phyloP scores from a whole-genome alignment of 2,329 filamentous ascomycete genomes.

The Fusarium sp. region DNA sequence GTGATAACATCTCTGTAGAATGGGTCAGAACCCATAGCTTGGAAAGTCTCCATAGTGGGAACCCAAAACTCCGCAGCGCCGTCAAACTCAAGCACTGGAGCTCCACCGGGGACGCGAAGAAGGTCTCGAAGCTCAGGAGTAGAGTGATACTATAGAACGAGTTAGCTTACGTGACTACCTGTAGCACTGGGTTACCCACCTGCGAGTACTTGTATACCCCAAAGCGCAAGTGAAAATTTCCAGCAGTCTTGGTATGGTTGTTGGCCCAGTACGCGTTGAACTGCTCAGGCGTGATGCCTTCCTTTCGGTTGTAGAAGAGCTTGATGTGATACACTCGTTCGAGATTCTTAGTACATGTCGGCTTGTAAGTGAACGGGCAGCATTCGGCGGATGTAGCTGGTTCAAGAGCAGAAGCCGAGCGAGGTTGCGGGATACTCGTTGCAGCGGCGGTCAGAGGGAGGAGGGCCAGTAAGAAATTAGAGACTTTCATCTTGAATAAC shows the following conservation, averaged over 20 bases:
- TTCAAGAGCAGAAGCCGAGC: neutral
- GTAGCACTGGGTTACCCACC: rapidly evolving
- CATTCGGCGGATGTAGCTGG: neutral
- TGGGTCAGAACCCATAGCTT: neutral
- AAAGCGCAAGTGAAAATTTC: neutral
- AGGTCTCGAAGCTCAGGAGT: neutral
- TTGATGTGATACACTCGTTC: conserved; percentile 4
- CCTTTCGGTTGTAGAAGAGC: neutral
- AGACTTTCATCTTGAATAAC: neutral
- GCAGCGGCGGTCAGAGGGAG: neutral
- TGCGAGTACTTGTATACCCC: conserved; percentile 6
- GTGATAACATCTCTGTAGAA: neutral
- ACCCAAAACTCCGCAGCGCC: conserved; percentile 9
- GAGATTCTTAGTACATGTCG: conserved; percentile 5
- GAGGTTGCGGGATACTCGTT: neutral
- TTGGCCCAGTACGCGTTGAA: conserved; percentile 9
- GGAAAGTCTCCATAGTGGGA: neutral
- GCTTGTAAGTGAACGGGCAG: conserved; percentile 3
- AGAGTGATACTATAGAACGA: neutral
- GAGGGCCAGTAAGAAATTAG: rapidly evolving
- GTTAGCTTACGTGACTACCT: rapidly evolving
- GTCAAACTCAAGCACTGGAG: neutral
- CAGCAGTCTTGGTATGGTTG: conserved; percentile 6
- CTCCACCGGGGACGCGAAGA: neutral
- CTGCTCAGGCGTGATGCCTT: neutral